These are phyloP conservation scores for Colletotrichum sp. DNA, from an alignment of 2,329 filamentous ascomycete genomes.

Conservation along the genomic window DNA sequence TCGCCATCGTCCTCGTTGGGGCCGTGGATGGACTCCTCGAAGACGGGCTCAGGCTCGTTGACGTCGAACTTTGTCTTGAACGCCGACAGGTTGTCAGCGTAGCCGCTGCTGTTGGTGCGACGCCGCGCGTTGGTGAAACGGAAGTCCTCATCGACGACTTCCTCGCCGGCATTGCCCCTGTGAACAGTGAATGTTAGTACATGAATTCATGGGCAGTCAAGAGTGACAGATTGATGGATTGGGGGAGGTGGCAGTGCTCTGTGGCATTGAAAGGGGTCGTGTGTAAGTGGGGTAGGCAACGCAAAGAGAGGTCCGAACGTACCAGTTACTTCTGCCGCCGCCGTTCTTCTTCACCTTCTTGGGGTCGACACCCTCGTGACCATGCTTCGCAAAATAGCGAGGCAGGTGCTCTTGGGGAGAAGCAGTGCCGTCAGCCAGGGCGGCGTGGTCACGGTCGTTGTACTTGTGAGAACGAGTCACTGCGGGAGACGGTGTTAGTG, in stretches of 20 bases:
- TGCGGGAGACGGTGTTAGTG: slow-evolving; percentile 39
- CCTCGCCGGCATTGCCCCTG: slow-evolving; percentile 85
- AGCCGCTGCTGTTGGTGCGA: slow-evolving; percentile 87
- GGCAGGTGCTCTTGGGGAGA: slow-evolving; percentile 76
- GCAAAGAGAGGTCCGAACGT: slow-evolving; percentile 40
- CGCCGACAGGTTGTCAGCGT: slow-evolving; percentile 71
- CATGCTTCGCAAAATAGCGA: slow-evolving; percentile 91
- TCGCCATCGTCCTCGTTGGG: slow-evolving; percentile 59
- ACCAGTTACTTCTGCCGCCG: slow-evolving; percentile 94
- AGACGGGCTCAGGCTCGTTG: slow-evolving; percentile 87
- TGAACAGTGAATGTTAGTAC: slow-evolving; percentile 8
- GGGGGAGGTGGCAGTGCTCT: not conserved
- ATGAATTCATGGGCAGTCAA: not conserved
- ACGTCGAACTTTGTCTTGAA: slow-evolving; percentile 98
- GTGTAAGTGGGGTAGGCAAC: slow-evolving; percentile 18
- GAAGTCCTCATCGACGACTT: slow-evolving; percentile 83
- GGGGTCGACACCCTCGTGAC: slow-evolving; percentile 80
- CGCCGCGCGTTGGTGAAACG: slow-evolving; percentile 86
- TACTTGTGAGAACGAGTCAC: slow-evolving; percentile 98
- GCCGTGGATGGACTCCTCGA: slow-evolving; percentile 85
- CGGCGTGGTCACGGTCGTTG: slow-evolving; percentile 91
- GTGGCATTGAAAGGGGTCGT: not conserved
- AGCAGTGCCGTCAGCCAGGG: slow-evolving; percentile 75
- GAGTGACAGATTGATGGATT: not conserved
- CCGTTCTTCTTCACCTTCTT: slow-evolving; percentile 98